Base-by-base conservation (phyloP, 2,329 filamentous ascomycete genomes). In the Sporothrix protearum region DNA sequence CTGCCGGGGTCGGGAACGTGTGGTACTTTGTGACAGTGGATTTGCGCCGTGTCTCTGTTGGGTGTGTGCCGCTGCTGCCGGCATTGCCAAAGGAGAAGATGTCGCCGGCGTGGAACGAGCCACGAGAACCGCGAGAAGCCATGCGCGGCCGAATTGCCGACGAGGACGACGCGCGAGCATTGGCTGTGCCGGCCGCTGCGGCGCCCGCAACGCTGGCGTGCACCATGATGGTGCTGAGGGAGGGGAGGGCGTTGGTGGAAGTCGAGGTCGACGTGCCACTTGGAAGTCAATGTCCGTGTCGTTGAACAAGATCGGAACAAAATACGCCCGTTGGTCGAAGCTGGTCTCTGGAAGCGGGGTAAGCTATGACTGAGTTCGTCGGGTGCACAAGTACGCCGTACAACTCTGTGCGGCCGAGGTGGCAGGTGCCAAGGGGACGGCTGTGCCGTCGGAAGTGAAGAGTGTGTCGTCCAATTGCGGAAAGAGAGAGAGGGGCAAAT, bases 1-100 rank as follows among this genome's bases (percentile, higher is more conserved):
- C 12, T 16, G 92, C 91, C 45, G 88, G 85, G 0, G 91, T 92
- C 2, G 92, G 92, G 76, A 96, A 95, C 7, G 92, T 95, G 77
- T 94, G 91, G 81, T 95, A 96, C 78, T 90, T 63, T 14, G 36
- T 89, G 75, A 89, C 83, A 7, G 80, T 79, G 9, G 82, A 81
- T 30, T 80, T 78, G 16, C 82, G 82, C 49, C 83, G 71, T 30
- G 59, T 47, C 2, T 57, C 22, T 7, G 49, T 59, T 9, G 25
- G 5, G 55, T 36, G 51, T 3, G 33, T 8, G 28, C 70, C 63
- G 59, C 63, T 64, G 71, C 49, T n/a, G 49, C 66, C 64, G 25
- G 64, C 49, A 2, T 39, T 59, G 39, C 45, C 45, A 42, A 79
- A 76, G 8, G 80, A 78, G 55, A 86, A 83, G 5, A 85, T 83